Evolutionary conservation across 1,284 basidiomycete species (phyloP), one percentile per base, ranked within the genome.

Genomic region (Pseudomicrostroma phylloplanum): DNA sequence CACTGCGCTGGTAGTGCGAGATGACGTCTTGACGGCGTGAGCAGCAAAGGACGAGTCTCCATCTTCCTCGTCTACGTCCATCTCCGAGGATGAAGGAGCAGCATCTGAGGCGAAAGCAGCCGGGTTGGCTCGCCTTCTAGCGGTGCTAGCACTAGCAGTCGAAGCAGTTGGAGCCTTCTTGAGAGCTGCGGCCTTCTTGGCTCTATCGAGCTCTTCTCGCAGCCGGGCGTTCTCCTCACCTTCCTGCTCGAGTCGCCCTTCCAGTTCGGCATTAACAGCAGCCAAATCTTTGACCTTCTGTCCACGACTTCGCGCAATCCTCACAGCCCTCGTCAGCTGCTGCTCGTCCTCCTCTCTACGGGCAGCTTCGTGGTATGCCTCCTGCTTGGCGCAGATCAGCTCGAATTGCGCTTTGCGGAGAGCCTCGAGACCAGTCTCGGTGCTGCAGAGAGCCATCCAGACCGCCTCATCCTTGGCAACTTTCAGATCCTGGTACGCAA

Each of bases 311-410:
- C 26, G 19, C 6, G 43, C 43, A 21, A 48, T 48, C 12, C 43
- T 17, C 43, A 48, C 43, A 23, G 51, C 51, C 51, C 51, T 54
- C 8, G n/a, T 25, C 51, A 23, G 13, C 51, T 26, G 19, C 51
- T 54, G 21, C 21, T 17, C 21, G 7, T 13, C n/a, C 6, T 54
- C 51, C 15, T 8, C 21, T 6, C 25, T 19, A 6, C 26, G 19
- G 15, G 21, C 26, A 15, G 21, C 13, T 25, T 54, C 51, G 13
- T 19, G 21, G 21, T 15, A 21, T 26, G 25, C 21, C 6, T 54
- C 51, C 51, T 21, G 21, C 26, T 25, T 19, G 21, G 25, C 21
- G 21, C n/a, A 54, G 21, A 54, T 23, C 17, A 26, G 21, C 15
- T 54, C 51, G 13, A 54, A 23, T 25, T 26, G 19, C 21, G 25